These are phyloP conservation scores for Coelastrella sp. DNA, from an alignment of 139 green algal species.

Conservation along the genomic window DNA sequence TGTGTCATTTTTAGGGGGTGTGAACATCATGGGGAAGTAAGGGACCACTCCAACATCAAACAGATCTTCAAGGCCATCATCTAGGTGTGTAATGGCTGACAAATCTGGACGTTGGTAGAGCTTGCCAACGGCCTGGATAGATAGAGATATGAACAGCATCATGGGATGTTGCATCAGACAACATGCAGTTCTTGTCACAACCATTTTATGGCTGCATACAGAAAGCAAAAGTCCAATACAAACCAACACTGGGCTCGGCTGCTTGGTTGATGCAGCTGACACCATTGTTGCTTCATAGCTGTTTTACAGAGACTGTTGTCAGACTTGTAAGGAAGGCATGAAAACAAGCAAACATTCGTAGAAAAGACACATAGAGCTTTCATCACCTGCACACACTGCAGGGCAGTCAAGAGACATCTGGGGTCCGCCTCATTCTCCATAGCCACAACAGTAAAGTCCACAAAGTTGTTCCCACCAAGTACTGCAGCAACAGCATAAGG, in stretches of 20 bases:
- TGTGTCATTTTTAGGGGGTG: constrained; percentile 70
- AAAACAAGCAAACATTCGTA: too few relatives aligned
- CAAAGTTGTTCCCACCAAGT: constrained; percentile 52
- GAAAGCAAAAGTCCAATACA: too few relatives aligned
- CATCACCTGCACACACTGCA: constrained; percentile 65
- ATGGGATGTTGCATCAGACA: not conserved
- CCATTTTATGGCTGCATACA: too few relatives aligned
- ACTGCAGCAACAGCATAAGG: not conserved
- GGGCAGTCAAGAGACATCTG: constrained; percentile 83
- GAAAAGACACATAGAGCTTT: too few relatives aligned
- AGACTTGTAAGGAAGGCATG: too few relatives aligned
- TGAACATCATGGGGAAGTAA: constrained; percentile 96
- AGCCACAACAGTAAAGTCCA: constrained; percentile 42
- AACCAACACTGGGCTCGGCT: too few relatives aligned
- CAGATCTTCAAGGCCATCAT: constrained; percentile 72
- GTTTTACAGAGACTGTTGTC: too few relatives aligned
- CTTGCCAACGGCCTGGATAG: constrained; percentile 17
- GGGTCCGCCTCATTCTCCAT: constrained; percentile 94
- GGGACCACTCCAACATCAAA: constrained; percentile 82
- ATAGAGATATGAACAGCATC: not conserved
- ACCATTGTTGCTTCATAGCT: too few relatives aligned
- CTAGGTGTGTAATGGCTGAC: not conserved
- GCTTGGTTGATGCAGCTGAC: too few relatives aligned
- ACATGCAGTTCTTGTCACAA: too few relatives aligned
- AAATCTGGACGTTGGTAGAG: constrained; percentile 41